Evolutionary conservation across 2,329 filamentous ascomycete species (phyloP).

Genomic region (Biscogniauxia sp.): DNA sequence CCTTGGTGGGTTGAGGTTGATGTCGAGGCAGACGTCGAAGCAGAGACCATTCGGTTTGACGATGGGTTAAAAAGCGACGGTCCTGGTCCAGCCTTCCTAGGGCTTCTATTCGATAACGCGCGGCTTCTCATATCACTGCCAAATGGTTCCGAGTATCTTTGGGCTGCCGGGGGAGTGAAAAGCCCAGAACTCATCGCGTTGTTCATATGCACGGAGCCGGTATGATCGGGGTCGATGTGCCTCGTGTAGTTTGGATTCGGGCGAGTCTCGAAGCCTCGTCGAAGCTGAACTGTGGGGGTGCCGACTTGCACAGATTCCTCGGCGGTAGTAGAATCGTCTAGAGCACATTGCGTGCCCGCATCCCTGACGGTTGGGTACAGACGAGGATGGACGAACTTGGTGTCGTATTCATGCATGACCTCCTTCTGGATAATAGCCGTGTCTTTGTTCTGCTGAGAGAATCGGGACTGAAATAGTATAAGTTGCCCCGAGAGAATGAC

Average conservation of each 20-base stretch:
- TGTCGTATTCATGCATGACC: conserved; percentile 93
- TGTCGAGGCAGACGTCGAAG: conserved; percentile 15
- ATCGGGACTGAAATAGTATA: conserved; percentile 68
- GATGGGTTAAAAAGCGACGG: conserved; percentile 37
- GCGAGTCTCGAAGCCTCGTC: conserved; percentile 75
- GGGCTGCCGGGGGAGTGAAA: conserved; percentile 40
- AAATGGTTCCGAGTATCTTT: conserved; percentile 36
- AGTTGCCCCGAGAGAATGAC: conserved; percentile 74
- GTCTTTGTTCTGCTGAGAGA: conserved; percentile 84
- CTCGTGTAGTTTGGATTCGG: conserved; percentile 78
- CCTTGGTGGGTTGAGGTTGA: conserved; percentile 25
- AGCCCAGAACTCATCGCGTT: conserved; percentile 40
- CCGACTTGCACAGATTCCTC: conserved; percentile 47
- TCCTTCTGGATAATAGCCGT: conserved; percentile 81
- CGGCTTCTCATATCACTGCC: conserved; percentile 24
- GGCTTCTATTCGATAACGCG: conserved; percentile 65
- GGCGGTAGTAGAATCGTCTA: conserved; percentile 40
- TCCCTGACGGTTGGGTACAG: conserved; percentile 75
- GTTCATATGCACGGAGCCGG: conserved; percentile 33
- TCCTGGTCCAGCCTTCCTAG: conserved; percentile 71
- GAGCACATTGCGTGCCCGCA: conserved; percentile 76
- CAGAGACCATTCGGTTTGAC: conserved; percentile 12
- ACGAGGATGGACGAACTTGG: conserved; percentile 88
- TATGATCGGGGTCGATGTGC: conserved; percentile 66
- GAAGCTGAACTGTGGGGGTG: conserved; percentile 61